phyloP scores from a whole-genome alignment of 2,329 filamentous ascomycete genomes.

The Fusarium nodosum region DNA sequence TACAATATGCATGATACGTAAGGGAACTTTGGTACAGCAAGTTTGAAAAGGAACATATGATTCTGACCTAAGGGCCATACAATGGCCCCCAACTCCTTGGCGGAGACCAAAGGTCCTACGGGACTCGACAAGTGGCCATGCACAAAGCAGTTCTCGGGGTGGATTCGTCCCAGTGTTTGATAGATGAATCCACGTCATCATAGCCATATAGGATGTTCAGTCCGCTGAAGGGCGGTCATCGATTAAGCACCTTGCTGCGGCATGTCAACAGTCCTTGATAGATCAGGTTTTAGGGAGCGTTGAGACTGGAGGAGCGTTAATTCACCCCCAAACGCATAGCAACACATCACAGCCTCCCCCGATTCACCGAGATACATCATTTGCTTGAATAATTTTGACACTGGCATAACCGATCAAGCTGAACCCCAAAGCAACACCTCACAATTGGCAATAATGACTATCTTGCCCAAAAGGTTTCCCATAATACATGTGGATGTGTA shows the following conservation, averaged over 20 bases:
- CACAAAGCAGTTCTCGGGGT: not conserved
- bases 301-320: not conserved
- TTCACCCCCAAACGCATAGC: not conserved
- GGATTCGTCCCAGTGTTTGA: not conserved
- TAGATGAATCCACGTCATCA: not conserved
- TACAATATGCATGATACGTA: not conserved
- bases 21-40: not conserved
- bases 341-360: not conserved
- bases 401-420: constrained; percentile 1
- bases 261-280: not conserved
- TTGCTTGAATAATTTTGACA: constrained; percentile 1
- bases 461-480: constrained; percentile 17
- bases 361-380: too few relatives aligned
- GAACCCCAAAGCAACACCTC: not conserved
- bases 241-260: not conserved
- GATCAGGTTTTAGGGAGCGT: not conserved
- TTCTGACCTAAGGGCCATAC: not conserved
- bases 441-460: constrained; percentile 19
- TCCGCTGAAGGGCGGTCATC: not conserved
- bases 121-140: not conserved
- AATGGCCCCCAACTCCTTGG: not conserved
- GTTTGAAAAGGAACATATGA: too few relatives aligned
- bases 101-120: not conserved
- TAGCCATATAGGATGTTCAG: not conserved
- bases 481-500: constrained; percentile 26